phyloP scores from a whole-genome alignment of 2,329 filamentous ascomycete species.

The Botrytis paeoniae region DNA sequence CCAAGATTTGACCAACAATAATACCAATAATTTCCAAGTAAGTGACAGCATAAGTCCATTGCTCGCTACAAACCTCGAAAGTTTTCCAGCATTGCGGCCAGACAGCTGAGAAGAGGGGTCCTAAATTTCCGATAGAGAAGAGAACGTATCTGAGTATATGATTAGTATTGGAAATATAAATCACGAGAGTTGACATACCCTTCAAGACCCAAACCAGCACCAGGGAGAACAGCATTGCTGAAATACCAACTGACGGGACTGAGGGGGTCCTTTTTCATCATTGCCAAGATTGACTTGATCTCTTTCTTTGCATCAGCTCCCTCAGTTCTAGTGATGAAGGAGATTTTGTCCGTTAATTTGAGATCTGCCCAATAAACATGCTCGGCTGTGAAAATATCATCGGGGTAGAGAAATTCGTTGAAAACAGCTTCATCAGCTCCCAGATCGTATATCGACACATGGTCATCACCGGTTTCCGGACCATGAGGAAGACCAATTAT shows the following conservation, averaged over 20 bases:
- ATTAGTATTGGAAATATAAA: constrained; percentile 17
- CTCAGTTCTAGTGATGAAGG: constrained; percentile 75
- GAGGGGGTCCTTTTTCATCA: constrained; percentile 84
- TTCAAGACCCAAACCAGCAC: constrained; percentile 87
- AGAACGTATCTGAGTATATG: constrained; percentile 70
- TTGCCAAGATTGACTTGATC: constrained; percentile 62
- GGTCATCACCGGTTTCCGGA: constrained; percentile 37
- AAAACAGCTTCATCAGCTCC: constrained; percentile 60
- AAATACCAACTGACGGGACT: constrained; percentile 84
- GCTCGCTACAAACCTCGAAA: constrained; percentile 64
- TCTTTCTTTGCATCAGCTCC: constrained; percentile 67
- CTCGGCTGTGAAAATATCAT: constrained; percentile 79
- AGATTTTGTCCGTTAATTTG: constrained; percentile 63
- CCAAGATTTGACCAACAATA: constrained; percentile 86
- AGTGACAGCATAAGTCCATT: constrained; percentile 80
- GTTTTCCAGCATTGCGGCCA: constrained; percentile 77
- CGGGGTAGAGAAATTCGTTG: constrained; percentile 76
- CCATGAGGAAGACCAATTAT: constrained; percentile 35
- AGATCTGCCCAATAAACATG: constrained; percentile 95
- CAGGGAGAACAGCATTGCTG: constrained; percentile 85
- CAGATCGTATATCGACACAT: constrained; percentile 27
- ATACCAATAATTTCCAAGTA: constrained; percentile 95
- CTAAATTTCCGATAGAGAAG: constrained; percentile 93
- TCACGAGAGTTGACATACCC: constrained; percentile 47
- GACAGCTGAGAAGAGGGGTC: constrained; percentile 71